Percentiles rank a stretch among this genome's conserved stretches.
Conservation (phyloP, 2,329 filamentous ascomycete species). For the Monilinia vaccinii-corymbosi region DNA sequence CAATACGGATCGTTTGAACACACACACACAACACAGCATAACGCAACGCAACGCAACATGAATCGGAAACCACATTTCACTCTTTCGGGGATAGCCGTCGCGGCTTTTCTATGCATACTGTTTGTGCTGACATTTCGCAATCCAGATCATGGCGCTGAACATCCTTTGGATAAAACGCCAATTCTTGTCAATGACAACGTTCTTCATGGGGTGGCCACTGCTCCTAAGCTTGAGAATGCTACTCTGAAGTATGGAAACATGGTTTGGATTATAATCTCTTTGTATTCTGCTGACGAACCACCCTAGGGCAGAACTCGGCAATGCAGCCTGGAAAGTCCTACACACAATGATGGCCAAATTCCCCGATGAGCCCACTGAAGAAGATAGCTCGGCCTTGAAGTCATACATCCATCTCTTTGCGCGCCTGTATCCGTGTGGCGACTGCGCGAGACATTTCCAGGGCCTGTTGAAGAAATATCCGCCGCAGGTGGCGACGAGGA, state of each 20-base stretch:
- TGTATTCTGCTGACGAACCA: constrained; percentile 11
- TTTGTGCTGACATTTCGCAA: constrained; percentile 39
- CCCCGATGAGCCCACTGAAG: constrained; percentile 53
- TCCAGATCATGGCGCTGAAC: constrained; percentile 12
- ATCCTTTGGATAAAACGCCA: constrained; percentile 13
- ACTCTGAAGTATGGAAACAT: constrained; percentile 59
- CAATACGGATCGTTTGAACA: not conserved
- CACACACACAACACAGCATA: too few species aligned
- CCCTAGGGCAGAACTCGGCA: constrained; percentile 48
- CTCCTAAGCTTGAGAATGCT: constrained; percentile 73
- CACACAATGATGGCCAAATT: constrained; percentile 65
- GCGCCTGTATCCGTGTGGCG: constrained; percentile 61
- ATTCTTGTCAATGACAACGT: constrained; percentile 37
- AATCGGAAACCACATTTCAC: constrained; percentile 38
- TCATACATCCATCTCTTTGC: constrained; percentile 59
- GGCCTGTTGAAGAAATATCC: constrained; percentile 52
- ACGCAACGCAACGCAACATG: constrained; percentile 25
- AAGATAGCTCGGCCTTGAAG: constrained; percentile 53
- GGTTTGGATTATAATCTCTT: not conserved
- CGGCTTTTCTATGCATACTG: constrained; percentile 50
- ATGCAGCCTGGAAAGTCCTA: constrained; percentile 60
- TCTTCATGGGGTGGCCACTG: constrained; percentile 62
- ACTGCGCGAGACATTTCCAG: constrained; percentile 61
- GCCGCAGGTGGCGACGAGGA: constrained; percentile 55
- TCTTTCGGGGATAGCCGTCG: constrained; percentile 44